Base-by-base conservation (phyloP, 495 filamentous ascomycete genomes). In the Letharia lupina region DNA sequence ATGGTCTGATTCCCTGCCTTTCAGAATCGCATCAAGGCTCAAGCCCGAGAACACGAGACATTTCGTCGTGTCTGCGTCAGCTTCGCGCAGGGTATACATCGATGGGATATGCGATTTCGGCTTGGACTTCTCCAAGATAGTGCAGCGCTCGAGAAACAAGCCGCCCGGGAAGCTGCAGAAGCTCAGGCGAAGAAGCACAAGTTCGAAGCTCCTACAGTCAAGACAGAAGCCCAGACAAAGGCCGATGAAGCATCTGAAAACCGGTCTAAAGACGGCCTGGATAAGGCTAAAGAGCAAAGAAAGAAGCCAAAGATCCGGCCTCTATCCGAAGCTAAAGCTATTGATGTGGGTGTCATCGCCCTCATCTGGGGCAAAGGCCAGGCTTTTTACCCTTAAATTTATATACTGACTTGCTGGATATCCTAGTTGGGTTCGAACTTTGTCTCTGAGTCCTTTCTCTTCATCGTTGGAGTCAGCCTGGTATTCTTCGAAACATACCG, bases 41-140 rank as follows among this genome's bases (percentile, higher is more conserved):
- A 97, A 81, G 95, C 94, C 20, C 90, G 89, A 70, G 95, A 99
- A 73, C 95, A 98, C 79, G 90, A 92, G 58, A 81, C 86, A 23
- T 99, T 98, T 78, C 90, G 95, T 23, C 77, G 76, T n/a, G 37
- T 85, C 48, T 91, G 88, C 73, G 77, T 91, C 69, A 75, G 76
- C 35, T 86, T 95, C 73, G 95, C 94, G 37, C 94, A 99, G 69
- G 75, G 81, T 10, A 87, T 99, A 44, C 94, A 99, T 75, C 88
- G 89, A 68, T 78, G 96, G 69, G 95, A 98, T 74, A 98, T 99
- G 93, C 87, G 91, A 28, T 80, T 96, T 68, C 87, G 90, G 18
- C 83, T 98, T 39, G 91, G 93, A 5, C 78, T 90, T 3, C 81
- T 99, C 13, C 90, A 94, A 67, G 91, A 98, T 73, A 79, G 80